Evolutionary conservation across 768 basidiomycete species (phyloP), one percentile per base, ranked within the genome.

Genomic region (Pisolithus tinctorius): DNA sequence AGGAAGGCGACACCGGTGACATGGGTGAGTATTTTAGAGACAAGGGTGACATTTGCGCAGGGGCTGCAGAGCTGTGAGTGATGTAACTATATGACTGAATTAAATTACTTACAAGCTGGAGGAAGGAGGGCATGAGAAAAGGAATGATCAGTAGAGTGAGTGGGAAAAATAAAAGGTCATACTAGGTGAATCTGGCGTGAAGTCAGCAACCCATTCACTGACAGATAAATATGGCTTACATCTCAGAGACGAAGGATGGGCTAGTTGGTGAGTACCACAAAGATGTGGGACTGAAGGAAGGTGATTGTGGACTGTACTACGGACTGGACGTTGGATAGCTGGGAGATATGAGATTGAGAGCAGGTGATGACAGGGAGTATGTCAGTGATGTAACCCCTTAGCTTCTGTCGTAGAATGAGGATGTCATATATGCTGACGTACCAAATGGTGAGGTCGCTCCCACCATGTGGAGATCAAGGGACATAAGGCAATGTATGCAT

Each of bases 251-350:
- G 75, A 93, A 95, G 0, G 86, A 89, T 0, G 93, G 92, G 62
- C 86, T 89, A 29, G 90, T 87, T 1, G 92, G 92, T 10, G 90
- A 91, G 63, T 91, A 92, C 1, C 86, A 79, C 11, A 91, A 93
- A 3, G 90, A 93, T 10, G 92, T 91, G 1, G 92, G 93, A 53
- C 84, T 87, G 71, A 89, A 94, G 14, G 88, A 86, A 8, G 93
- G 87, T 1, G 84, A 89, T 0, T 87, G 90, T 0, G 86, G 88
- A 4, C 88, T 91, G 64, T 90, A 89, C 16, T 83, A 77, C n/a
- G 88, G 87, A 62, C 87, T 89, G 13, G 89, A 78, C 1, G 77
- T 73, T 4, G 76, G 78, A 56, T 76, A 79, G 7, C 80, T 80
- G 5, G 92, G 89, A 9, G 89, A 92, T 3, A 91, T 87, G 40